A percentile compares a stretch with the other conserved stretches of the same genome.
These are phyloP conservation scores for Kluyveromyces aestuarii DNA, from an alignment of 805 yeast genomes.

Conservation along the genomic window DNA sequence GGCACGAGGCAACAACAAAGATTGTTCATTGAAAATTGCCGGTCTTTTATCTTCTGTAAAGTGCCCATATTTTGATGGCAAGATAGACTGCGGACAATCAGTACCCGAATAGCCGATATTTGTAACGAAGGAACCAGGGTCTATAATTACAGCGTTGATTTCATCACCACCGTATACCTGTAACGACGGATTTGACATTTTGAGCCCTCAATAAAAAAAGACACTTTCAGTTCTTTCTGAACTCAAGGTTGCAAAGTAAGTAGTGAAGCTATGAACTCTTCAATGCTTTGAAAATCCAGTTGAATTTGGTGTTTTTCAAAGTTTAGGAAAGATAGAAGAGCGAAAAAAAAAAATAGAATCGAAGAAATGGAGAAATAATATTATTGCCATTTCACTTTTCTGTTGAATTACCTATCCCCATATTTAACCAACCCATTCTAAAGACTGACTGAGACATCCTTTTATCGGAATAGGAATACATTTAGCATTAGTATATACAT, in stretches of 20 bases:
- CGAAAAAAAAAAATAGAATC: not conserved
- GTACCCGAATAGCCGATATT: slow-evolving; percentile 90
- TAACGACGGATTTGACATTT: slow-evolving; percentile 33
- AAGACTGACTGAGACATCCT: not conserved
- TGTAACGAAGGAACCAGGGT: slow-evolving; percentile 80
- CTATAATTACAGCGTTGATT: slow-evolving; percentile 82
- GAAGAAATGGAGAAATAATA: no score
- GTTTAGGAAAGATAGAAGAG: no score
- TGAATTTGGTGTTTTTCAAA: not conserved
- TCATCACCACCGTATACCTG: slow-evolving; percentile 63
- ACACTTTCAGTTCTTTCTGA: not conserved
- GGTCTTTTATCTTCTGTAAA: slow-evolving; percentile 13
- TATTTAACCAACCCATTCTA: no score
- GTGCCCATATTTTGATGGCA: slow-evolving; percentile 61
- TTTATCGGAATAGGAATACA: not conserved
- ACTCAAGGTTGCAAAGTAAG: no score
- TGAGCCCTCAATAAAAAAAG: not conserved
- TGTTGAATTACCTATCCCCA: no score
- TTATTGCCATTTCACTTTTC: no score
- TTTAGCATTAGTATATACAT: not conserved
- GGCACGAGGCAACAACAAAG: slow-evolving; percentile 43
- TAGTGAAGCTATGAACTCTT: not conserved
- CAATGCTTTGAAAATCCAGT: not conserved
- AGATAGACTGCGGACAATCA: slow-evolving; percentile 67
- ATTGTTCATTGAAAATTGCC: slow-evolving; percentile 30